These are phyloP conservation scores for Sequoiadendron giganteum DNA, from an alignment of 75 land plant genomes.

Conservation along the genomic window DNA sequence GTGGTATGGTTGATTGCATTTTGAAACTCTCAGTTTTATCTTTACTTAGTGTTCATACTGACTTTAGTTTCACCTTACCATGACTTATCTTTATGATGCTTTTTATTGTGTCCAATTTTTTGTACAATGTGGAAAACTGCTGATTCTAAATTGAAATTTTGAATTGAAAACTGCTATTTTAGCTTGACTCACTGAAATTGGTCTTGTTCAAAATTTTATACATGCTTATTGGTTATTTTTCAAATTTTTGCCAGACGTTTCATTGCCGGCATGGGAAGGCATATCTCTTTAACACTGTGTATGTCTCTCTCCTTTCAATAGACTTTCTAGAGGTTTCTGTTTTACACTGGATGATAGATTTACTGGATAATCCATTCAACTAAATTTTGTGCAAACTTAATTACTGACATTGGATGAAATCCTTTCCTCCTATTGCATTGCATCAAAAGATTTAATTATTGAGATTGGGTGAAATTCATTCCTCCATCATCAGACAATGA, in stretches of 20 bases:
- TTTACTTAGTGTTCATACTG: background rate
- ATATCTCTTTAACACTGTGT: conserved; percentile 82
- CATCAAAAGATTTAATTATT: background rate
- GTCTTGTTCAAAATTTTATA: background rate
- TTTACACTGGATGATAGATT: background rate
- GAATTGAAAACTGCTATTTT: background rate
- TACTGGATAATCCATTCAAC: background rate
- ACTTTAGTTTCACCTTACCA: background rate
- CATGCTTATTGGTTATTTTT: background rate
- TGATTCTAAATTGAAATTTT: background rate
- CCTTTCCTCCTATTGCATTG: background rate
- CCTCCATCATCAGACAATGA: background rate
- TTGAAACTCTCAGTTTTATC: background rate
- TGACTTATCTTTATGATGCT: background rate
- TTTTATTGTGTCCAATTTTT: background rate
- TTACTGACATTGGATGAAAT: background rate
- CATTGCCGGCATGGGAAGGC: conserved; percentile 83
- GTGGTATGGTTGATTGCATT: background rate
- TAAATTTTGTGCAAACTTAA: background rate
- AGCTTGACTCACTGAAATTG: background rate
- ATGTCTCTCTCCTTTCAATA: conserved; percentile 34
- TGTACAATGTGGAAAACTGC: background rate
- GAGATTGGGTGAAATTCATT: background rate
- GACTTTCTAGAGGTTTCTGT: conserved; percentile 6
- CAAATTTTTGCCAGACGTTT: conserved; percentile 46